phyloP scores from a whole-genome alignment of 202 grass and related monocot genomes.

The Saccharum hybrid region DNA sequence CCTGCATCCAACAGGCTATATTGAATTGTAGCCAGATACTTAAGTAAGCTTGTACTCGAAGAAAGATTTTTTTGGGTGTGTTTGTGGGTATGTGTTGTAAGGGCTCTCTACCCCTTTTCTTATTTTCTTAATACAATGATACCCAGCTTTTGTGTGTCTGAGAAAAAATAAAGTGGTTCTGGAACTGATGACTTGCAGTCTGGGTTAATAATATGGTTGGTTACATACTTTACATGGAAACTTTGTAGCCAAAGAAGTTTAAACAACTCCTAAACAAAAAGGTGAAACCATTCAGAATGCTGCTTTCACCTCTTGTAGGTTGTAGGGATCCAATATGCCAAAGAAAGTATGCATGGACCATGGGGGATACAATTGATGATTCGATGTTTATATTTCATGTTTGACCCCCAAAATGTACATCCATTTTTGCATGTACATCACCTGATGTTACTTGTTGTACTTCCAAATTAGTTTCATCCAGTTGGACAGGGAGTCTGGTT shows the following conservation, averaged over 20 bases:
- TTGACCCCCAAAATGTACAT: not conserved
- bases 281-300: not conserved
- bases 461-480: conserved; percentile 13
- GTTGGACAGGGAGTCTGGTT: not conserved
- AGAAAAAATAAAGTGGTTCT: not conserved
- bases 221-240: not conserved
- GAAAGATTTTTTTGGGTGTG: not conserved
- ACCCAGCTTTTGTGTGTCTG: not conserved
- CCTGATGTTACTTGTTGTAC: not conserved
- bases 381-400: not conserved
- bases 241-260: conserved; percentile 3
- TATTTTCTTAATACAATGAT: not conserved
- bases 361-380: not conserved
- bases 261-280: conserved; percentile 1
- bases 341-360: conserved; percentile 29
- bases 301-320: not conserved
- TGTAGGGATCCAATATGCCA: not conserved
- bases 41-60: not conserved
- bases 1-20: not conserved
- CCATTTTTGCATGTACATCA: not conserved
- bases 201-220: not conserved
- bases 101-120: not conserved
- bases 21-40: not conserved
- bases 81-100: not conserved
- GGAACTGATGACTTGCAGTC: not conserved